These are phyloP conservation scores for Solanum chilense DNA, from an alignment of 257 asterid species.

Conservation along the genomic window DNA sequence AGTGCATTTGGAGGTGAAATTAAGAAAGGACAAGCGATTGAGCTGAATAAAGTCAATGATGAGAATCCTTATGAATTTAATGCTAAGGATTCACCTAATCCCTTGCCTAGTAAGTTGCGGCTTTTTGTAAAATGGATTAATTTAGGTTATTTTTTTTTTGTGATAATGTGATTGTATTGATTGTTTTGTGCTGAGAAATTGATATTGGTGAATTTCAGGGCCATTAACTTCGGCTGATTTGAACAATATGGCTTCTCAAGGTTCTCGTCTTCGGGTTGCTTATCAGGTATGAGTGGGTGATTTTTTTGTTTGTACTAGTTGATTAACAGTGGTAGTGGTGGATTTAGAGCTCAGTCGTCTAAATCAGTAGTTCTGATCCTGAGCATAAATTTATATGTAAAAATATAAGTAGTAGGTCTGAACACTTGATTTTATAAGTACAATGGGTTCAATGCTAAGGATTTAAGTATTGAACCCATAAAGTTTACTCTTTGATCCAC, in stretches of 20 bases:
- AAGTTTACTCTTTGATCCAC: not conserved
- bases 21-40: constrained; percentile 37
- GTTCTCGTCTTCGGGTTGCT: constrained; percentile 91
- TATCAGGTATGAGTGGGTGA: constrained; percentile 54
- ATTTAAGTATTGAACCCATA: not conserved
- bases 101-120: constrained; percentile 54
- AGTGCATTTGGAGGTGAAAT: not conserved
- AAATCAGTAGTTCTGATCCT: not conserved
- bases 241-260: constrained; percentile 57
- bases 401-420: not conserved
- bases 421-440: not conserved
- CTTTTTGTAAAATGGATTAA: not conserved
- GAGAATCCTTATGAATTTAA: constrained; percentile 29
- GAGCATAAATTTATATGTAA: not conserved
- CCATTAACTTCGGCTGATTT: constrained; percentile 80
- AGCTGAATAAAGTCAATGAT: constrained; percentile 41
- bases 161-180: not conserved
- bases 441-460: not conserved
- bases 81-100: constrained; percentile 44
- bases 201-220: constrained; percentile 30
- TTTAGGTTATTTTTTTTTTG: not conserved
- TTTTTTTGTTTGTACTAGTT: not conserved
- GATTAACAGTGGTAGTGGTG: not conserved
- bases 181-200: not conserved
- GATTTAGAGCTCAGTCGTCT: not conserved